Percentiles rank a stretch among this genome's conserved stretches.
Conservation (phyloP, 148 eudicot genomes). For the Amaranthus hypochondriacus region DNA sequence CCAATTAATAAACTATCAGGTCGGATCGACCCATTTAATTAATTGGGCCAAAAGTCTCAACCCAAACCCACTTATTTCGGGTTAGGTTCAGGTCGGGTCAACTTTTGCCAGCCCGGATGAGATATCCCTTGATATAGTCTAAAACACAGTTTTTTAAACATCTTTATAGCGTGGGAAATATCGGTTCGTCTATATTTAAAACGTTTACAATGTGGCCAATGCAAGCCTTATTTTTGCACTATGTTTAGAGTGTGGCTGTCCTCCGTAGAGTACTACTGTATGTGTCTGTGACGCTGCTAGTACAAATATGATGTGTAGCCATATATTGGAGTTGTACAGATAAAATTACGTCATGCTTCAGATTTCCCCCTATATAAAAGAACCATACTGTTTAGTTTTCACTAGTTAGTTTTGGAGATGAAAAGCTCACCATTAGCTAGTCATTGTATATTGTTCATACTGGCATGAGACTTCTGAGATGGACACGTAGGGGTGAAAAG, state of each 20-base stretch:
- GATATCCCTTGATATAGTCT: too few species aligned
- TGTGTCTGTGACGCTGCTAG: slow-evolving; percentile 3
- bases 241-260: not conserved
- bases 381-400: not conserved
- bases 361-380: not conserved
- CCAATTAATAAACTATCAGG: too few species aligned
- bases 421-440: not conserved
- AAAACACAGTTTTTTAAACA: too few species aligned
- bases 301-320: not conserved
- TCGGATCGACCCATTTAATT: too few species aligned
- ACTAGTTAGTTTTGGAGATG: slow-evolving; percentile 1
- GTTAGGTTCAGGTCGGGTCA: too few species aligned
- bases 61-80: too few species aligned
- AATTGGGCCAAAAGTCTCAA: too few species aligned
- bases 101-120: too few species aligned
- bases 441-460: not conserved
- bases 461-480: slow-evolving; percentile 2
- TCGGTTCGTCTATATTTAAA: too few species aligned
- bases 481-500: slow-evolving; percentile 14
- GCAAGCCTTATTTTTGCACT: not conserved
- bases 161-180: too few species aligned
- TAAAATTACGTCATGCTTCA: not conserved
- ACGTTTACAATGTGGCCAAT: too few species aligned
- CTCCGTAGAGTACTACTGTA: not conserved
- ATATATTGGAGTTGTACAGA: not conserved